A percentile compares a stretch with the other conserved stretches of the same genome.
Conservation (phyloP, 2,329 filamentous ascomycete genomes). For the Aspergillus glaucus region DNA sequence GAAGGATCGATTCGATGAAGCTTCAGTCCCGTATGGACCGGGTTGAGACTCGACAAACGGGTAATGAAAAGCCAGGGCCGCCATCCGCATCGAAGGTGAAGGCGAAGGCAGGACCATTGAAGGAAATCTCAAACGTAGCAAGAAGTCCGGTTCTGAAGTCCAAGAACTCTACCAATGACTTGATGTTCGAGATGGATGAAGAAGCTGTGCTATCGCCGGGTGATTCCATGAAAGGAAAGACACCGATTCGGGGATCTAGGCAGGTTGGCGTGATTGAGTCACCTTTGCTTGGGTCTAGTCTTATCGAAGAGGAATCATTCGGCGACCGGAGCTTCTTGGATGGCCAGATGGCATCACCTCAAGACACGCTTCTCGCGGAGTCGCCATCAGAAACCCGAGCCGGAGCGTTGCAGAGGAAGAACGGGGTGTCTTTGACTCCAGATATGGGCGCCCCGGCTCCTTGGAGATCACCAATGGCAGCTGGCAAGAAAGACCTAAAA, state of each 20-base stretch:
- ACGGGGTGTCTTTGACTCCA: slow-evolving; percentile 18
- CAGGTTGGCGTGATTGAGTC: slow-evolving; percentile 17
- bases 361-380: slow-evolving; percentile 11
- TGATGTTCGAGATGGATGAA: slow-evolving; percentile 95
- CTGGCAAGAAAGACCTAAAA: slow-evolving; percentile 64
- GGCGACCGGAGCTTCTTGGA: slow-evolving; percentile 22
- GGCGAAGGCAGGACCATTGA: slow-evolving; percentile 38
- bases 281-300: slow-evolving; percentile 20
- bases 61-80: slow-evolving; percentile 57
- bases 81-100: slow-evolving; percentile 36
- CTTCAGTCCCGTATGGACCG: slow-evolving; percentile 59
- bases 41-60: slow-evolving; percentile 59
- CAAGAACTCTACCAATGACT: slow-evolving; percentile 63
- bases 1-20: slow-evolving; percentile 69
- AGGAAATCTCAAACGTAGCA: slow-evolving; percentile 39
- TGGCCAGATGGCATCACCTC: slow-evolving; percentile 22
- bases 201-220: slow-evolving; percentile 41
- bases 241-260: slow-evolving; percentile 15
- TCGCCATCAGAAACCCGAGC: slow-evolving; percentile 20
- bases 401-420: slow-evolving; percentile 15
- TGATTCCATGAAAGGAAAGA: slow-evolving; percentile 25
- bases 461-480: slow-evolving; percentile 50
- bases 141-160: slow-evolving; percentile 63
- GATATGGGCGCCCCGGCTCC: slow-evolving; percentile 35
- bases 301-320: slow-evolving; percentile 21